phyloP scores from a whole-genome alignment of 768 basidiomycete genomes.

The Leccinum uliginosum region DNA sequence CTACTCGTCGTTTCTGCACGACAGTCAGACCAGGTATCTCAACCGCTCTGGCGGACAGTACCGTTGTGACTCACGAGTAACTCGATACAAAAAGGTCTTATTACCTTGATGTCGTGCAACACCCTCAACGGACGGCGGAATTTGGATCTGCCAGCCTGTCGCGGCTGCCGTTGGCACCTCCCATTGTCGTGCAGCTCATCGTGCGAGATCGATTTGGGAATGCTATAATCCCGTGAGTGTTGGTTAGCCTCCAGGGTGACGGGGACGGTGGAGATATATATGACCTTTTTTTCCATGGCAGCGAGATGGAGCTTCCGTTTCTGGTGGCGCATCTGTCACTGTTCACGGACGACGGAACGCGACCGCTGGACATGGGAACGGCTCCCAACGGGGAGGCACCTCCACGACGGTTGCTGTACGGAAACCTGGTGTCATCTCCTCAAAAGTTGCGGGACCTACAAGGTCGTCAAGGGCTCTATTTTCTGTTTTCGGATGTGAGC shows the following conservation, averaged over 20 bases:
- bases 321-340: conserved; percentile 80
- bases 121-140: conserved; percentile 78
- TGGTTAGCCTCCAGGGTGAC: conserved; percentile 16
- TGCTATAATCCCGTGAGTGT: conserved; percentile 71
- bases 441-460: conserved; percentile 77
- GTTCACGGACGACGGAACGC: conserved; percentile 62
- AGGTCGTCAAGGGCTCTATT: conserved; percentile 79
- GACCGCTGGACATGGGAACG: conserved; percentile 60
- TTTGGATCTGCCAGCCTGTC: conserved; percentile 73
- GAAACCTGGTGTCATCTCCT: conserved; percentile 79
- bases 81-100: conserved; percentile 48
- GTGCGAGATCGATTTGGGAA: conserved; percentile 71
- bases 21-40: conserved; percentile 50
- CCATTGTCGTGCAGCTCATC: conserved; percentile 75
- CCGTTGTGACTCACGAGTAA: conserved; percentile 16
- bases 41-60: conserved; percentile 8
- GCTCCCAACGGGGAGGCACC: conserved; percentile 41
- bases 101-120: conserved; percentile 80
- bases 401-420: conserved; percentile 67
- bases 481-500: conserved; percentile 89
- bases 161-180: conserved; percentile 79
- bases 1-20: conserved; percentile 54
- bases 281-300: conserved; percentile 31
- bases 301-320: conserved; percentile 84
- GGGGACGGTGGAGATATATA: conserved; percentile 19